Evolutionary conservation across 257 asterid species (phyloP), one percentile per base, ranked within the genome.

Genomic region (Ilex asprella): DNA sequence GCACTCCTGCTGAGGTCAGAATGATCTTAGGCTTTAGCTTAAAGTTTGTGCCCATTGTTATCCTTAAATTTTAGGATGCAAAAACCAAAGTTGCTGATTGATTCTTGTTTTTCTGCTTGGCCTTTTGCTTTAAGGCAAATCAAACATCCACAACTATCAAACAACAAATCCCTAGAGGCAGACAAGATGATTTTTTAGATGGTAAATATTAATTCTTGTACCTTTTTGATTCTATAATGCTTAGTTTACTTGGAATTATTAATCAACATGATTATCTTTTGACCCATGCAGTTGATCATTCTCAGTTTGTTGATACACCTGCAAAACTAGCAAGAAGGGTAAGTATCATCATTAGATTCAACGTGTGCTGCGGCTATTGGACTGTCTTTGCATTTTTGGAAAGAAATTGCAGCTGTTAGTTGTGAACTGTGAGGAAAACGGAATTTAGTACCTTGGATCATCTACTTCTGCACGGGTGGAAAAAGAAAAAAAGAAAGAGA

Each of bases 261-360:
- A 0, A 11, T 50, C 16, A 9, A 6, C 5, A 4, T 14, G 8
- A n/a, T 62, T 77, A 73, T 74, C 56, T 41, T 49, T 57, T 50
- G 29, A 60, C 56, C 60, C 56, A n/a, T 78, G 81, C 96, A 87
- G 97, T 68, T 56, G 86, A 68, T 63, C 78, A 67, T 73, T 75
- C 88, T 56, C 74, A 71, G 27, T 70, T 74, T 65, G 49, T 69
- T 62, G 94, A 84, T 81, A 63, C 84, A 56, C 89, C 92, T 51
- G 82, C 77, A 43, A 82, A 69, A 75, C 65, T 71, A 49, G 79
- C 75, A 55, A 78, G 99, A 79, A 82, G 99, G 84, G 99, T 93
- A 67, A 78, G 87, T 78, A 53, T 65, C 62, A 11, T 47, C 53
- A 68, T 55, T 21, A 21, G 27, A 21, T 39, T 21, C 7, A 30